Conservation (phyloP, 495 filamentous ascomycete species). For the Parathielavia appendiculata region DNA sequence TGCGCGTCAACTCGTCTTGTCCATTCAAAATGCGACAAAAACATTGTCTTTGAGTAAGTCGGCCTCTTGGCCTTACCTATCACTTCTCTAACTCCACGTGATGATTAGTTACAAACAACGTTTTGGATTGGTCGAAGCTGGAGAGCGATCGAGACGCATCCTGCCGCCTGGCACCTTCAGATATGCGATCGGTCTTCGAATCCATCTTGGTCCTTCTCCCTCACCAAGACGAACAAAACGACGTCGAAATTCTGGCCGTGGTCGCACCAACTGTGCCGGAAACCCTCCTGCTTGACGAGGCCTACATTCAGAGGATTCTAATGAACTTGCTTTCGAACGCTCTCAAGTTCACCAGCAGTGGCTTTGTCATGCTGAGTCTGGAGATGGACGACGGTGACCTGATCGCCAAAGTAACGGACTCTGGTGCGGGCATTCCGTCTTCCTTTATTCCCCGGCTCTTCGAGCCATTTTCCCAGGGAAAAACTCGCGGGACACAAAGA, state of each 20-base stretch:
- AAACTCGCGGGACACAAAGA: background rate
- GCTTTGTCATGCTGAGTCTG: background rate
- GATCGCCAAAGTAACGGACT: background rate
- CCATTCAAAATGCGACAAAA: background rate
- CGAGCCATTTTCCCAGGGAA: background rate
- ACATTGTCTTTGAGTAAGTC: background rate
- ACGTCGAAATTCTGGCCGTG: background rate
- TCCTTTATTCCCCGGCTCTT: background rate
- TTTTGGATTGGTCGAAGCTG: background rate
- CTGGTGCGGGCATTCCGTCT: background rate
- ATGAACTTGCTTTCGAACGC: background rate
- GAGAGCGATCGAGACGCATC: background rate
- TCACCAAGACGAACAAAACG: background rate
- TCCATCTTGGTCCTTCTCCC: background rate
- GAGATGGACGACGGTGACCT: background rate
- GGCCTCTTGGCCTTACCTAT: background rate
- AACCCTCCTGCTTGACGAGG: background rate
- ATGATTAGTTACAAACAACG: background rate
- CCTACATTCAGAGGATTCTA: background rate
- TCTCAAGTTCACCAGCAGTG: background rate
- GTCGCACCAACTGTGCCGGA: background rate
- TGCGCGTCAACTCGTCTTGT: background rate
- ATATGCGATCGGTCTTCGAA: background rate
- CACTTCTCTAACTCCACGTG: background rate
- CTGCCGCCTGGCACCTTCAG: background rate